Conservation (phyloP, 192 early-diverging fungal species). For the Podila verticillata region DNA sequence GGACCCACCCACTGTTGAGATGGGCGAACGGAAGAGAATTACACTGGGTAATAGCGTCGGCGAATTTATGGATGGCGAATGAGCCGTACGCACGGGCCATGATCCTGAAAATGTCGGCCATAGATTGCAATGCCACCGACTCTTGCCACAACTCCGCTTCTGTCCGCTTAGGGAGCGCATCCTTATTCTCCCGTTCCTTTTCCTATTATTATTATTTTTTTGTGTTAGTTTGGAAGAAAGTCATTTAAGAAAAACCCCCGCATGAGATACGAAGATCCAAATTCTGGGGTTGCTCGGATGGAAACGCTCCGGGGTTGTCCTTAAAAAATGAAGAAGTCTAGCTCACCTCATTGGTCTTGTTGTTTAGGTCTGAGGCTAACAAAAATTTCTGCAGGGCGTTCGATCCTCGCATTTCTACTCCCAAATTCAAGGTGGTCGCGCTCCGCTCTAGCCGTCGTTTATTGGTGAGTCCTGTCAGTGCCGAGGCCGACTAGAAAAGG, state of each 20-base stretch:
- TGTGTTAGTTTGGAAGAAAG: background rate
- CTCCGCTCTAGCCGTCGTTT: constrained; percentile 19
- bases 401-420: background rate
- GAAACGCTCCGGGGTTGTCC: background rate
- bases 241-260: background rate
- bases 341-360: background rate
- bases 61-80: constrained; percentile 41
- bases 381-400: background rate
- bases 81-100: constrained; percentile 22
- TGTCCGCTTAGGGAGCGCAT: background rate
- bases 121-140: constrained; percentile 9
- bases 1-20: constrained; percentile 46
- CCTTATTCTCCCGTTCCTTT: background rate
- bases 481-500: constrained; percentile 7
- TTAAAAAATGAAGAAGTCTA: background rate
- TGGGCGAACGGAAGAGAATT: constrained; percentile 33
- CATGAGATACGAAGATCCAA: background rate
- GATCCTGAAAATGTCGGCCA: constrained; percentile 24
- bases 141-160: constrained; percentile 17
- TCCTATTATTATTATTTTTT: constrained; percentile 1
- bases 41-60: constrained; percentile 32
- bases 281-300: background rate
- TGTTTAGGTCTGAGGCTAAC: background rate
- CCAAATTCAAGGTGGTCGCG: background rate
- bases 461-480: background rate